Conservation (phyloP, 2,329 filamentous ascomycete species). For the Epichloe aotearoae region DNA sequence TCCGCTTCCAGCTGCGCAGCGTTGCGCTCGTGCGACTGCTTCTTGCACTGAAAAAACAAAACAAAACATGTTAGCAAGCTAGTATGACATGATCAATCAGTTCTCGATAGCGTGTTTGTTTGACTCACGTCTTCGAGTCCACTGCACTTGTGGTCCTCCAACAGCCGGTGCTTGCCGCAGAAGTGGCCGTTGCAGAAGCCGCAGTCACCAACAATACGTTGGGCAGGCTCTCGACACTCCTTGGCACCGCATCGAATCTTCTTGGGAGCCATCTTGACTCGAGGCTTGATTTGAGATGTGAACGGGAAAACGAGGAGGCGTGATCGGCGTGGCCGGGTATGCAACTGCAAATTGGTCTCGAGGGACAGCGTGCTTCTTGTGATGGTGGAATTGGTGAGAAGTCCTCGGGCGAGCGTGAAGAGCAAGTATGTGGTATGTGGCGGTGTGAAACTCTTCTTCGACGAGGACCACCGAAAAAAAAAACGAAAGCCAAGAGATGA, state of each 20-base stretch:
- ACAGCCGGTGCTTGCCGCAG: slow-evolving; percentile 85
- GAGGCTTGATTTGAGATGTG: not conserved
- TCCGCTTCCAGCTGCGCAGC: slow-evolving; percentile 84
- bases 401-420: not conserved
- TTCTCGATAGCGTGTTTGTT: not conserved
- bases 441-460: not conserved
- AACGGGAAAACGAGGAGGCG: not conserved
- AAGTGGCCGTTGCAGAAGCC: slow-evolving; percentile 88
- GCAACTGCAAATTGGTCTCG: not conserved
- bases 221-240: slow-evolving; percentile 75
- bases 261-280: slow-evolving; percentile 48
- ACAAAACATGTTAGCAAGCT: slow-evolving; percentile 5
- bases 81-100: not conserved
- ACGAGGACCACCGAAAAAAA: not conserved
- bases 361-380: not conserved
- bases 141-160: slow-evolving; percentile 89
- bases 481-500: not conserved
- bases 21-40: slow-evolving; percentile 90
- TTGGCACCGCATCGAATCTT: slow-evolving; percentile 80
- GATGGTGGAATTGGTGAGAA: not conserved
- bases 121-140: slow-evolving; percentile 71
- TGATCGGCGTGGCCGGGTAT: not conserved
- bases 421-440: not conserved
- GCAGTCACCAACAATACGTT: slow-evolving; percentile 93
- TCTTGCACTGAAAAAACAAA: slow-evolving; percentile 57